Evolutionary conservation across 75 land plant species (phyloP).

Genomic region (Ceratopteris richardii): DNA sequence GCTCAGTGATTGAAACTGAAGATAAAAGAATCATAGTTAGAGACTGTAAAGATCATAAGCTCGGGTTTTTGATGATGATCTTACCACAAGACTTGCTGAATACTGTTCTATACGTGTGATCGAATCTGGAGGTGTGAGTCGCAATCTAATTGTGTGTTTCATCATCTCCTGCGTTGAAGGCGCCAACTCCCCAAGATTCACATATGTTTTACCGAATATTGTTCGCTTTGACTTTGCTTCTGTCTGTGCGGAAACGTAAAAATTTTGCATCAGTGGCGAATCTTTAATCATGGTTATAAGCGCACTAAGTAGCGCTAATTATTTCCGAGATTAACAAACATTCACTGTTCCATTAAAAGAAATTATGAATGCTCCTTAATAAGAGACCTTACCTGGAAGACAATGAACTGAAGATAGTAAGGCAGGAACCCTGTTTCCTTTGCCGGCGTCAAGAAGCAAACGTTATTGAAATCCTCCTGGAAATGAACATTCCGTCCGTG

Average conservation of each 20-base stretch:
- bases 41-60: conserved; percentile 1
- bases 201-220: conserved; percentile 19
- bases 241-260: conserved; percentile 5
- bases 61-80: background rate
- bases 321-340: too few relatives aligned
- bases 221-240: conserved; percentile 17
- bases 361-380: too few relatives aligned
- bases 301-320: too few relatives aligned
- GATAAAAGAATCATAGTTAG: conserved; percentile 1
- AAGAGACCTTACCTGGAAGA: conserved; percentile 26
- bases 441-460: conserved; percentile 16
- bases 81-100: conserved; percentile 20
- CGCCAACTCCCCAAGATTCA: conserved; percentile 30
- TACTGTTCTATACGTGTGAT: background rate
- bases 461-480: conserved; percentile 30
- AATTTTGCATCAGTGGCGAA: too few relatives aligned
- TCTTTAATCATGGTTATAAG: too few relatives aligned
- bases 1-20: too few relatives aligned
- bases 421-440: conserved; percentile 21
- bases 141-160: background rate
- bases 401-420: conserved; percentile 21
- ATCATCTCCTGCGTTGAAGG: conserved; percentile 1
- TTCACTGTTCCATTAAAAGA: too few relatives aligned
- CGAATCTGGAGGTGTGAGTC: conserved; percentile 2
- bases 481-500: conserved; percentile 19